Percentiles rank a stretch among this genome's conserved stretches.
Conservation (phyloP, 2,329 filamentous ascomycete genomes). For the Sporothrix humicola region DNA sequence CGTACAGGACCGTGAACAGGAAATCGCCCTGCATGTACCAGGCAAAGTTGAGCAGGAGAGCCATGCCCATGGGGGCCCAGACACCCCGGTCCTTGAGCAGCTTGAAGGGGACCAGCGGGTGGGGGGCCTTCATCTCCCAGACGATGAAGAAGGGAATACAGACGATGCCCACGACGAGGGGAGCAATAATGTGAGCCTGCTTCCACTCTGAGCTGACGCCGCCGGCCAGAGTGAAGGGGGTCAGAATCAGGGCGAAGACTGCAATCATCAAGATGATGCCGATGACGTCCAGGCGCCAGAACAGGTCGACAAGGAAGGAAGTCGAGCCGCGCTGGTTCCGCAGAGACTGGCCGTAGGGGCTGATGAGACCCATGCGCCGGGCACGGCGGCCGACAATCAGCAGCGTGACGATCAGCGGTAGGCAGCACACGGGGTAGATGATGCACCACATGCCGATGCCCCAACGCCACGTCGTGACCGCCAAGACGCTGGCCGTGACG, state of each 20-base stretch:
- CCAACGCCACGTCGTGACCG: slow-evolving; percentile 62
- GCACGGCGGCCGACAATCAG: slow-evolving; percentile 58
- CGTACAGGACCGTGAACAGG: slow-evolving; percentile 66
- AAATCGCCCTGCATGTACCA: slow-evolving; percentile 70
- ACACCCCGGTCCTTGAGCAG: slow-evolving; percentile 68
- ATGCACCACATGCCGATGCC: slow-evolving; percentile 69
- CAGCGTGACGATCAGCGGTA: slow-evolving; percentile 55
- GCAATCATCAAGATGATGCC: slow-evolving; percentile 55
- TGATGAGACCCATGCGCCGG: slow-evolving; percentile 55
- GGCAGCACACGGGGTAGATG: slow-evolving; percentile 61
- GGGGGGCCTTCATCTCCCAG: slow-evolving; percentile 55
- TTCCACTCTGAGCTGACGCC: slow-evolving; percentile 50
- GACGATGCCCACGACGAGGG: slow-evolving; percentile 53
- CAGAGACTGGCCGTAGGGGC: slow-evolving; percentile 43
- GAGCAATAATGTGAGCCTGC: slow-evolving; percentile 50
- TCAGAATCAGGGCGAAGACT: slow-evolving; percentile 54
- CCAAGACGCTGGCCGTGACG: slow-evolving; percentile 58
- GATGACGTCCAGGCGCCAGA: slow-evolving; percentile 54
- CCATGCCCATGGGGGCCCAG: slow-evolving; percentile 67
- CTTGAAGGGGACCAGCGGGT: slow-evolving; percentile 64
- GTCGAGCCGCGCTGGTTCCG: slow-evolving; percentile 39
- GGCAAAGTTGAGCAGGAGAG: slow-evolving; percentile 59
- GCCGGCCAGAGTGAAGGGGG: slow-evolving; percentile 54
- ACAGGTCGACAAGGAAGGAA: slow-evolving; percentile 48
- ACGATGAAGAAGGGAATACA: slow-evolving; percentile 59